These are phyloP conservation scores for Irpex sp. DNA, from an alignment of 1,284 basidiomycete genomes.

Conservation along the genomic window DNA sequence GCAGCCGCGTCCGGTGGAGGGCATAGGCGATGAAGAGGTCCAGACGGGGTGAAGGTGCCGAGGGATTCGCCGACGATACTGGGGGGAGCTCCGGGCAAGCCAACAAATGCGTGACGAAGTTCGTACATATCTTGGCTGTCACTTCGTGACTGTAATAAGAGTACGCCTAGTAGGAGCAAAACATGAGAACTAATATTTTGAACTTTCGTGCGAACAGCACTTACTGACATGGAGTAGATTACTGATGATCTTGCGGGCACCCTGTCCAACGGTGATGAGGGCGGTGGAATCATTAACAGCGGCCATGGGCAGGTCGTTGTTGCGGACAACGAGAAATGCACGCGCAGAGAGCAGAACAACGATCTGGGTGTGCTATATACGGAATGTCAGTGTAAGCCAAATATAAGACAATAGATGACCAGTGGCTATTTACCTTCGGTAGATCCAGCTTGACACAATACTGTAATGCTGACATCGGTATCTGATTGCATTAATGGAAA, in stretches of 20 bases:
- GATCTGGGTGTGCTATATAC: too few relatives aligned
- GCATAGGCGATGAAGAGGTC: conserved; percentile 89
- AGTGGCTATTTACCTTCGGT: too few relatives aligned
- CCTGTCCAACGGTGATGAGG: conserved; percentile 24
- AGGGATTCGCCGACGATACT: conserved; percentile 30
- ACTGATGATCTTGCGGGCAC: conserved; percentile 15
- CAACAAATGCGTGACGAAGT: conserved; percentile 80
- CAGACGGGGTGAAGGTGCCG: conserved; percentile 52
- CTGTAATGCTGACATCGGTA: too few relatives aligned
- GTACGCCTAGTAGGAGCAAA: conserved; percentile 36
- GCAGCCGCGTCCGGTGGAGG: conserved; percentile 84
- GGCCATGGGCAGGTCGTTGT: conserved; percentile 25
- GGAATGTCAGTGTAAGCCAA: too few relatives aligned
- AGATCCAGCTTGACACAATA: too few relatives aligned
- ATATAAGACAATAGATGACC: too few relatives aligned
- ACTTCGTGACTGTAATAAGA: conserved; percentile 81
- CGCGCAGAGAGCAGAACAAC: too few relatives aligned
- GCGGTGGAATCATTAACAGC: conserved; percentile 25
- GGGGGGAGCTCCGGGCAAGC: conserved; percentile 61
- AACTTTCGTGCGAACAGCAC: conserved; percentile 3
- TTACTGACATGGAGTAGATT: conserved; percentile 15
- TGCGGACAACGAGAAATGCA: conserved; percentile 7
- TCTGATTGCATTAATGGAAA: too few relatives aligned
- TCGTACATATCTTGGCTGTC: conserved; percentile 56
- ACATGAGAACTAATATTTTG: neutral